Evolutionary conservation across 1,139 yeast genomes (phyloP).

Genomic region (Magnusiomyces suaveolens): DNA sequence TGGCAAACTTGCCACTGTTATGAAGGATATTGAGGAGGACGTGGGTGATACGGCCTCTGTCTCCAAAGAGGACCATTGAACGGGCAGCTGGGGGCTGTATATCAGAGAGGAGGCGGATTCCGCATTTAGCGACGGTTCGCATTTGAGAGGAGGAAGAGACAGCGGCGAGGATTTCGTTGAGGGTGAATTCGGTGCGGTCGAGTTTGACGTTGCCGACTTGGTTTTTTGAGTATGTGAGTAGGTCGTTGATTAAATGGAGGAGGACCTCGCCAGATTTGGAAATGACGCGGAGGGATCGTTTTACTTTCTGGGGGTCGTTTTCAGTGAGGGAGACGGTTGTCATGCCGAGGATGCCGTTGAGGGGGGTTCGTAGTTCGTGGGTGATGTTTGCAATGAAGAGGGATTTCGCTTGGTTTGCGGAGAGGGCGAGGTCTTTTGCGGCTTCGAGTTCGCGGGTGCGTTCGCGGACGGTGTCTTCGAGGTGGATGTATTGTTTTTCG

Average conservation of each 20-base stretch:
- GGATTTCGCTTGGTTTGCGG: constrained; percentile 90
- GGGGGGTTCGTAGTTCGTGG: constrained; percentile 88
- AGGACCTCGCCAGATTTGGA: constrained; percentile 81
- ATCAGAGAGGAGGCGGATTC: constrained; percentile 50
- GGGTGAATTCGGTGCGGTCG: constrained; percentile 65
- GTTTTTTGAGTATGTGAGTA: constrained; percentile 80
- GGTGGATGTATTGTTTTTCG: constrained; percentile 67
- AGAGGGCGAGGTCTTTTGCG: constrained; percentile 81
- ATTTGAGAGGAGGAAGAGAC: constrained; percentile 69
- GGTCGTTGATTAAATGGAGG: constrained; percentile 77
- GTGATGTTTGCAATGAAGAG: constrained; percentile 93
- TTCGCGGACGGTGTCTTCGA: constrained; percentile 82
- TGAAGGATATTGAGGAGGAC: constrained; percentile 81
- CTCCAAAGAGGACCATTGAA: constrained; percentile 60
- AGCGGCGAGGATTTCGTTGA: constrained; percentile 65
- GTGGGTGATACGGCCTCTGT: constrained; percentile 77
- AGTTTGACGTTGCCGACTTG: constrained; percentile 72
- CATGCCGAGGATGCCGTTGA: constrained; percentile 94
- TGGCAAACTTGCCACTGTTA: constrained; percentile 81
- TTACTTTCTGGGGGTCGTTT: constrained; percentile 52
- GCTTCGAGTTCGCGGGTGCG: constrained; percentile 84
- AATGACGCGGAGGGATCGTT: constrained; percentile 62
- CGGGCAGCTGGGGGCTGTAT: constrained; percentile 39
- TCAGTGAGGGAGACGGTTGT: constrained; percentile 90
- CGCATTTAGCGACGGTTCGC: constrained; percentile 55